phyloP scores from a whole-genome alignment of 164 flowering plant species.

The Liriodendron chinense region DNA sequence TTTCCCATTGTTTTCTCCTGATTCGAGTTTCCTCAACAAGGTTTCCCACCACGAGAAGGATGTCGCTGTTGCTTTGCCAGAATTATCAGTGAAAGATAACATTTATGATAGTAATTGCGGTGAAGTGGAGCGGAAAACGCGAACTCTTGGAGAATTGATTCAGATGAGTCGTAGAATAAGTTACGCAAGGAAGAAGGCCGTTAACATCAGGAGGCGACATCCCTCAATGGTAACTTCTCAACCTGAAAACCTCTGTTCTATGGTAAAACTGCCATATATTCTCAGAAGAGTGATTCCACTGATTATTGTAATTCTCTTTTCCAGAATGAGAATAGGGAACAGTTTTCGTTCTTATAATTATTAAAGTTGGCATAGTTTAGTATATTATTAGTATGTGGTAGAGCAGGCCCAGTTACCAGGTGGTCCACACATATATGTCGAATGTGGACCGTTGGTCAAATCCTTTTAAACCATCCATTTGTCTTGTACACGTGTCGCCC shows the following conservation, averaged over 20 bases:
- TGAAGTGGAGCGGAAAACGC: constrained; percentile 29
- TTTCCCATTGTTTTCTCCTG: constrained; percentile 55
- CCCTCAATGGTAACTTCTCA: constrained; percentile 35
- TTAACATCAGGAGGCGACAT: constrained; percentile 34
- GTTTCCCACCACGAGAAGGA: constrained; percentile 20
- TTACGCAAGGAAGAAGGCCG: constrained; percentile 29
- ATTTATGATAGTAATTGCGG: constrained; percentile 19
- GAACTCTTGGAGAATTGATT: constrained; percentile 82
- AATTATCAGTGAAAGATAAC: constrained; percentile 12
- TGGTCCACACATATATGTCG: no score
- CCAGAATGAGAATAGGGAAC: no score
- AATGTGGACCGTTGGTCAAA: no score
- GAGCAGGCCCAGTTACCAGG: no score
- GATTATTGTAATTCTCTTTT: neutral
- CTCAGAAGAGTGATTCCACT: neutral
- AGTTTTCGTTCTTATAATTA: no score
- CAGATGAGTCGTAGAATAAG: constrained; percentile 71
- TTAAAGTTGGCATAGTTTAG: no score
- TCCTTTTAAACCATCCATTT: no score
- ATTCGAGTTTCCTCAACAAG: constrained; percentile 40
- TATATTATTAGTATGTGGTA: no score
- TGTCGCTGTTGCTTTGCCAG: constrained; percentile 9
- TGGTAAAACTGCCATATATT: neutral
- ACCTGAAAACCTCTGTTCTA: neutral
- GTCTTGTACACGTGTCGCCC: no score